Conservation (phyloP, 1,139 yeast species). For the Nakaseomyces uthaithaninus region DNA sequence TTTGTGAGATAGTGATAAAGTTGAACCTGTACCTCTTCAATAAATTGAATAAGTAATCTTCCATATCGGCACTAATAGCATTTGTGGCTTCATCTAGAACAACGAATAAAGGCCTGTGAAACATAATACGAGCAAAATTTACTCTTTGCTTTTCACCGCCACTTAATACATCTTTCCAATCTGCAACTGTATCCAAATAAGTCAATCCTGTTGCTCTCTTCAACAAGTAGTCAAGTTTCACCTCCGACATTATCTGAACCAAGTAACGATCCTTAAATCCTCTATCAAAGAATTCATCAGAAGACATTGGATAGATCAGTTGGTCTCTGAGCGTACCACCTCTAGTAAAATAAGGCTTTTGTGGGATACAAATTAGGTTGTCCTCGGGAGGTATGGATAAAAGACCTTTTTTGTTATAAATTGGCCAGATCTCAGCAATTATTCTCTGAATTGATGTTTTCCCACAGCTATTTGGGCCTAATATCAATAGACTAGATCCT, state of each 20-base stretch:
- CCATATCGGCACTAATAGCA: constrained; percentile 88
- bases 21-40: constrained; percentile 66
- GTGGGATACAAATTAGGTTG: constrained; percentile 72
- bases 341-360: constrained; percentile 65
- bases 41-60: constrained; percentile 75
- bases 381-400: constrained; percentile 70
- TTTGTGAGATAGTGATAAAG: constrained; percentile 74
- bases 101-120: constrained; percentile 73
- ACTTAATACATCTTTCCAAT: constrained; percentile 86
- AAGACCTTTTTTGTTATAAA: constrained; percentile 59
- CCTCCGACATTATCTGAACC: constrained; percentile 61
- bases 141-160: constrained; percentile 95
- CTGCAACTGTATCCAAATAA: constrained; percentile 43
- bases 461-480: constrained; percentile 87
- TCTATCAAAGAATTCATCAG: constrained; percentile 65
- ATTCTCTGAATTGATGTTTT: constrained; percentile 81
- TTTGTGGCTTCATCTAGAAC: constrained; percentile 89
- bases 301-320: constrained; percentile 74
- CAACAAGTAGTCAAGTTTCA: constrained; percentile 70
- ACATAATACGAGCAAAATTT: constrained; percentile 79
- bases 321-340: constrained; percentile 82
- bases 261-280: constrained; percentile 68
- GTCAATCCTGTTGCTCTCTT: constrained; percentile 35
- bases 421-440: constrained; percentile 88
- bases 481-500: constrained; percentile 65